Conservation (phyloP, 352 stramenopile species). For the Globisporangium nodosum region DNA sequence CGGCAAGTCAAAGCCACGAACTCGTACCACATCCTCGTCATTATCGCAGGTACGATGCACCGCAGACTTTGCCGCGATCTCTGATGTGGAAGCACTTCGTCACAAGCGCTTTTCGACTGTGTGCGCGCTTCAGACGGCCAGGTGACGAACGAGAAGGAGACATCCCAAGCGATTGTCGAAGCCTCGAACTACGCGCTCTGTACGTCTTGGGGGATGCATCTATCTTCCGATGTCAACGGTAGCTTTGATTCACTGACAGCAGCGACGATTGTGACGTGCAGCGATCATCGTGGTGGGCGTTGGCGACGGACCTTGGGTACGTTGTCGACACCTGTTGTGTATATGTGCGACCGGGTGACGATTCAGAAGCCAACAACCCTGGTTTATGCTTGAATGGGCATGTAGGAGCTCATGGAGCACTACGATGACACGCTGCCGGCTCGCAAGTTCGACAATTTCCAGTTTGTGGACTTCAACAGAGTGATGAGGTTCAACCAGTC, state of each 20-base stretch:
- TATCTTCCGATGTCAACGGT: not conserved
- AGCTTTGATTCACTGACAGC: not conserved
- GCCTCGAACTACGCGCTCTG: constrained; percentile 67
- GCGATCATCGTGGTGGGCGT: constrained; percentile 74
- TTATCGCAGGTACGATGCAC: constrained; percentile 38
- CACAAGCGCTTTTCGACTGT: not conserved
- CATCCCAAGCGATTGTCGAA: constrained; percentile 56
- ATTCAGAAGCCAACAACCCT: not conserved
- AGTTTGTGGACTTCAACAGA: constrained; percentile 64
- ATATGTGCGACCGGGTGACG: not conserved
- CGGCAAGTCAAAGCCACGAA: constrained; percentile 34
- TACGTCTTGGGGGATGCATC: constrained; percentile 21
- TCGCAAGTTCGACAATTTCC: constrained; percentile 75
- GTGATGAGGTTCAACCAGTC: constrained; percentile 40
- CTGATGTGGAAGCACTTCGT: not conserved
- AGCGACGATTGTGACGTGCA: constrained; percentile 9
- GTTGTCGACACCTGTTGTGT: not conserved
- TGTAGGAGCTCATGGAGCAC: constrained; percentile 53
- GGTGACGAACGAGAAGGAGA: constrained; percentile 64
- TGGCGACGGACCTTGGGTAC: constrained; percentile 66
- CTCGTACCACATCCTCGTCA: constrained; percentile 70
- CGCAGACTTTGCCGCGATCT: not conserved
- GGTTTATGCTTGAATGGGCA: not conserved
- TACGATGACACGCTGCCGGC: constrained; percentile 50
- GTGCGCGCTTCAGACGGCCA: constrained; percentile 34